Base-by-base conservation (phyloP, 225 moss, liverwort and hornwort species). In the Pseudoscleropodium purum region DNA sequence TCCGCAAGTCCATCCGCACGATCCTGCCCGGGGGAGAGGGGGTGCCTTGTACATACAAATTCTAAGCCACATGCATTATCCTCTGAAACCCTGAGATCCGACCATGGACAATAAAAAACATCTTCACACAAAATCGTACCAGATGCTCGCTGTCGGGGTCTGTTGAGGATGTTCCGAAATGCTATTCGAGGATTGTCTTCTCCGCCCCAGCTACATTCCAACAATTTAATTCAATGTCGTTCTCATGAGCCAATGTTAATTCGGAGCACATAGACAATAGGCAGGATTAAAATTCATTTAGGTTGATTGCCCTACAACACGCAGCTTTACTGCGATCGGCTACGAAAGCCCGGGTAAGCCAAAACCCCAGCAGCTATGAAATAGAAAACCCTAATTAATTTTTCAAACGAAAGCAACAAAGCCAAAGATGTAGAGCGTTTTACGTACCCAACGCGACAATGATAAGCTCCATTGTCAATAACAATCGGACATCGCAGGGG, bases 121-220 rank as follows among this genome's bases (percentile, higher is more conserved):
- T 10, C 31, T 11, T 43, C n/a, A 81, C 56, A 69, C 77, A 47
- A 85, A 88, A 41, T 65, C 60, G 68, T 91, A 97, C 98, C 97
- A 88, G 97, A 94, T 37, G 95, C 86, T 76, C 98, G 95, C 84
- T 96, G 97, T 78, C 97, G 96, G 39, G 98, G 98, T 85, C 94
- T 95, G 89, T 98, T 97, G 16, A 96, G 94, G 85, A 98, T 94
- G 88, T 98, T 98, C 60, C 97, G 98, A 86, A 98, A 98, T 80
- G 94, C 92, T 41, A 98, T 88, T 86, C 98, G 92, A 51, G 98
- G 98, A 80, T 90, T 90, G 54, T 89, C 87, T 87, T 98, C 98
- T 79, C 98, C 98, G 11, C 92, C 98, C 98, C 98, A 98, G 77
- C 98, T 98, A 91, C 87, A 92, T 73, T 72, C 54, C 89, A 62